These are phyloP conservation scores for Rhododendron mucronatum DNA, from an alignment of 148 eudicot genomes.

Conservation along the genomic window DNA sequence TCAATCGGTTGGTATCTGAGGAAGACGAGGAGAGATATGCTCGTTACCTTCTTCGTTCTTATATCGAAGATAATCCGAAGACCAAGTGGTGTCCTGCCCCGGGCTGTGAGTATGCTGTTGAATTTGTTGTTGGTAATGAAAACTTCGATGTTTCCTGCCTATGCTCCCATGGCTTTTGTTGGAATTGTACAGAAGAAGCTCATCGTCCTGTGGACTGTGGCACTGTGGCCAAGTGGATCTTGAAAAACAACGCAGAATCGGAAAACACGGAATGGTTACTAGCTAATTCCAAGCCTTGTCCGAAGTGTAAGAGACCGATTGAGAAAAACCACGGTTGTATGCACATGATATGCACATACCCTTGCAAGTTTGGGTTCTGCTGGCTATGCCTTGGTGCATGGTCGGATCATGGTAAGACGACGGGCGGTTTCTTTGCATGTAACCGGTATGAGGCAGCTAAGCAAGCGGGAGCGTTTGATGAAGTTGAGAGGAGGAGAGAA, in stretches of 20 bases:
- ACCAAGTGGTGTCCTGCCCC: constrained; percentile 76
- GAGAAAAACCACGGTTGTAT: constrained; percentile 36
- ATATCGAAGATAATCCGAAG: constrained; percentile 42
- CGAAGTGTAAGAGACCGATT: constrained; percentile 35
- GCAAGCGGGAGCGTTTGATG: constrained; percentile 41
- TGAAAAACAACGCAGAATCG: constrained; percentile 42
- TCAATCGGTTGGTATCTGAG: constrained; percentile 29
- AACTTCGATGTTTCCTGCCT: constrained; percentile 50
- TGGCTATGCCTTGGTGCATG: constrained; percentile 66
- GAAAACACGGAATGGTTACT: constrained; percentile 57
- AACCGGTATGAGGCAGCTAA: constrained; percentile 52
- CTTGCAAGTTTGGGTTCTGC: constrained; percentile 42
- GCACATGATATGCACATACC: constrained; percentile 36
- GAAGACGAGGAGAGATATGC: constrained; percentile 43
- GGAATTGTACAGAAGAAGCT: constrained; percentile 24
- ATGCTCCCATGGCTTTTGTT: constrained; percentile 57
- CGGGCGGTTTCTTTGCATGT: constrained; percentile 58
- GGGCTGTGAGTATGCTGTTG: constrained; percentile 61
- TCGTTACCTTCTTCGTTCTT: constrained; percentile 45
- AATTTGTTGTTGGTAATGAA: constrained; percentile 42
- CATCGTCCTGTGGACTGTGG: constrained; percentile 73
- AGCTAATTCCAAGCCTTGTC: constrained; percentile 56
- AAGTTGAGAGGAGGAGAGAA: constrained; percentile 32
- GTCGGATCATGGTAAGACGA: constrained; percentile 57
- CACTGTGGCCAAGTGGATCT: constrained; percentile 50